These are phyloP conservation scores for Ilex aquifolium DNA, from an alignment of 257 asterid genomes.

Conservation along the genomic window DNA sequence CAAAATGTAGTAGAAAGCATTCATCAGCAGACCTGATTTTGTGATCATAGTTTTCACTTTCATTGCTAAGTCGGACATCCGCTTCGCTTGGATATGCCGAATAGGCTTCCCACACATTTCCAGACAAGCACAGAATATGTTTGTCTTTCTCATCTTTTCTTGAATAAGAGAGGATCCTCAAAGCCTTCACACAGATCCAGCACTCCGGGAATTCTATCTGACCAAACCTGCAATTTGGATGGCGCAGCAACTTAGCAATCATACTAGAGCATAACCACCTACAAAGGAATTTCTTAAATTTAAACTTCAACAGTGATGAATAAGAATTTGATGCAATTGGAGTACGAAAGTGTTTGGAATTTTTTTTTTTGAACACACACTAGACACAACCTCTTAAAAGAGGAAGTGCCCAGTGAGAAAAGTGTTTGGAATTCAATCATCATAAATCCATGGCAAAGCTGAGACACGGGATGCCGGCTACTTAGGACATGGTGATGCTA, in stretches of 20 bases:
- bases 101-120: slow-evolving; percentile 25
- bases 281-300: too few relatives aligned
- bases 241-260: slow-evolving; percentile 4
- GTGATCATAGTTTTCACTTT: slow-evolving; percentile 29
- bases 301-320: too few relatives aligned
- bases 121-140: slow-evolving; percentile 45
- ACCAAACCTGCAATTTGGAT: slow-evolving; percentile 56
- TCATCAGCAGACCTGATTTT: slow-evolving; percentile 32
- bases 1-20: slow-evolving; percentile 60
- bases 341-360: too few relatives aligned
- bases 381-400: too few relatives aligned
- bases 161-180: slow-evolving; percentile 41
- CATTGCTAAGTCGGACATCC: slow-evolving; percentile 22
- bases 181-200: slow-evolving; percentile 53
- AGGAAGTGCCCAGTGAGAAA: too few relatives aligned
- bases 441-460: too few relatives aligned
- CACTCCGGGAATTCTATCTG: slow-evolving; percentile 41
- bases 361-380: too few relatives aligned
- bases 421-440: too few relatives aligned
- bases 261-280: slow-evolving; percentile 1
- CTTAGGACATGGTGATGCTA: too few relatives aligned
- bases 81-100: slow-evolving; percentile 22
- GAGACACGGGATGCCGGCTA: too few relatives aligned
- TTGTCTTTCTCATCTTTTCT: slow-evolving; percentile 27
- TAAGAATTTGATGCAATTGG: too few relatives aligned